Conservation (phyloP, 2,329 filamentous ascomycete genomes). For the Xylariomycetidae sp. region DNA sequence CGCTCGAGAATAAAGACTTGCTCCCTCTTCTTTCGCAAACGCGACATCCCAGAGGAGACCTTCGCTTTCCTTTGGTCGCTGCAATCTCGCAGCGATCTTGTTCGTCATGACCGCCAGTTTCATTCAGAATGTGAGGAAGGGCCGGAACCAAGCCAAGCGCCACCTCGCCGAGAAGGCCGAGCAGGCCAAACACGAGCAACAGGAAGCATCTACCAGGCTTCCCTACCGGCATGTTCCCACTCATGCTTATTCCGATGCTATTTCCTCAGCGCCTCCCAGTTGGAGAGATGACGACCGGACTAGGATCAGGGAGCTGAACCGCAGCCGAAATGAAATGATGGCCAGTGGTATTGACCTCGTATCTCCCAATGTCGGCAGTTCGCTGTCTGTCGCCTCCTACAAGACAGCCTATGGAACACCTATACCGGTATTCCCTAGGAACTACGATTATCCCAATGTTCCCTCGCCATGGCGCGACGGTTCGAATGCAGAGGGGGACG, state of each 20-base stretch:
- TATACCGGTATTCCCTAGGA: constrained; percentile 33
- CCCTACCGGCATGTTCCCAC: constrained; percentile 58
- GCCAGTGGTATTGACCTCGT: constrained; percentile 28
- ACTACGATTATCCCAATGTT: constrained; percentile 40
- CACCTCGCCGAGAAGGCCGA: constrained; percentile 44
- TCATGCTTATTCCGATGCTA: constrained; percentile 56
- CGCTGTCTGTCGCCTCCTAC: constrained; percentile 43
- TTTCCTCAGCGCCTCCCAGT: constrained; percentile 48
- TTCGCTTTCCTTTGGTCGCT: too few species aligned
- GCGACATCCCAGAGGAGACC: too few species aligned
- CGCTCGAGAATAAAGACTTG: too few species aligned
- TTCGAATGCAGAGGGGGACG: constrained; percentile 10
- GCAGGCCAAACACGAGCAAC: constrained; percentile 38
- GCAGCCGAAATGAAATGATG: constrained; percentile 44
- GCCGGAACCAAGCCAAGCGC: constrained; percentile 52
- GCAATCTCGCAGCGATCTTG: too few species aligned
- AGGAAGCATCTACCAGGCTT: constrained; percentile 26
- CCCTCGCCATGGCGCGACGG: constrained; percentile 22
- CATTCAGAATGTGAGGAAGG: too few species aligned
- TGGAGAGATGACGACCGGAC: constrained; percentile 44
- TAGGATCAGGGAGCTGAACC: constrained; percentile 47
- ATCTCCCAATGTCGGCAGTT: constrained; percentile 41
- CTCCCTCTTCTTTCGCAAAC: too few species aligned
- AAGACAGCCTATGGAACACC: constrained; percentile 32
- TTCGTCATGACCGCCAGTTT: too few species aligned